Evolutionary conservation across 2,329 filamentous ascomycete species (phyloP), one percentile per base, ranked within the genome.

Genomic region (Lachnellula arida): DNA sequence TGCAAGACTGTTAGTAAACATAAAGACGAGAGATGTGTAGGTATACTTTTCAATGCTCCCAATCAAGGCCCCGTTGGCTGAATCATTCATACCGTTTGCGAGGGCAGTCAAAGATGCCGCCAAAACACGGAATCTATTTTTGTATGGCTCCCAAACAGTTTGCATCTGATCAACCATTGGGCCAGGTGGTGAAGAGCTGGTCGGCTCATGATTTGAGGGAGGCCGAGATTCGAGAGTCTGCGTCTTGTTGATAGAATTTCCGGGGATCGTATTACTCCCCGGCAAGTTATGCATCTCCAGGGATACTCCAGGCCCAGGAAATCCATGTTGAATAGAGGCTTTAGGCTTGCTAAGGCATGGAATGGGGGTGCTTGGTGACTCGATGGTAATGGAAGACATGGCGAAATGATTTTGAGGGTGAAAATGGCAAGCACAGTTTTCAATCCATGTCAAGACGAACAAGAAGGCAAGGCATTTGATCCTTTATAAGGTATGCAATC

Each of bases 51-150:
- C 88, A 71, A 94, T 88, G 67, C 90, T 91, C 0, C 89, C 89
- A 61, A 94, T 87, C 56, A 93, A 68, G 6, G 89, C 88, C 66
- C 89, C 89, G 1, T 88, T 82, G 0, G 87, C 85, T 42, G 84
- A 81, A 69, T 94, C 90, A 61, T 84, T 89, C 60, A 93, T 73
- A 0, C 88, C 89, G 63, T 86, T 85, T 2, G 79, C 77, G 53
- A 93, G 78, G 54, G 80, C 85, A 54, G 84, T 80, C 35, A 87
- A 66, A 59, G 86, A 89, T n/a, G 79, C 76, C 11, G 81, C 78
- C 8, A 85, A 68, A 4, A 91, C 74, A 32, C 88, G 76, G 73
- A 80, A 91, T 58, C 81, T 83, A 68, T 90, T 91, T 79, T 82
- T 87, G 22, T 77, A 75, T 11, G 80, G 79, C 15, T 54, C 37